Evolutionary conservation across 768 basidiomycete genomes (phyloP), one percentile per base, ranked within the genome.

Genomic region (Trametes gibbosa): DNA sequence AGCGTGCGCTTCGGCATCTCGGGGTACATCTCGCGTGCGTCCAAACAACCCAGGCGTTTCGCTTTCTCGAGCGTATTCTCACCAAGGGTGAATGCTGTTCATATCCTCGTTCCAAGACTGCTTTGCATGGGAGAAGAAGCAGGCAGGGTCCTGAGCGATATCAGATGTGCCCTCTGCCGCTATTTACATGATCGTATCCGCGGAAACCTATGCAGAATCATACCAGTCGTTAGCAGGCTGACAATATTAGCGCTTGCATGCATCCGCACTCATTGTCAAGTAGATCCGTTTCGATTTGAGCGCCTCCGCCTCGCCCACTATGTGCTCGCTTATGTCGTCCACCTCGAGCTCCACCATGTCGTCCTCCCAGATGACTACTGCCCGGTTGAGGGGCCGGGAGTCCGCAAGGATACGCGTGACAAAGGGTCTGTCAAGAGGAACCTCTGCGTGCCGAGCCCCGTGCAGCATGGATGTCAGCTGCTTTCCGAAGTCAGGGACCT

Each of bases 381-480:
- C 63, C 27, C 66, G 69, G 59, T 74, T 73, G 39, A 73, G 43
- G 17, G 74, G 73, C 13, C 72, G 63, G 25, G 63, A 53, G 50
- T 75, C 74, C 16, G 64, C 64, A 46, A 75, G 64, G 48, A 74
- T 73, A 24, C 64, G 68, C 13, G 65, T 68, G 43, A 73, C 70
- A 56, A 67, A 72, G 64, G 37, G 52, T 70, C 63, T 1, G 67
- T 72, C 42, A 70, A 52, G 32, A 67, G 65, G 7, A 55, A 53
- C 40, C 63, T 63, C 47, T 61, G 50, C 19, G 63, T 54, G 5
- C 69, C 70, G 14, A n/a, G 45, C 50, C 3, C 59, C 66, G 59
- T 67, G 64, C 27, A 69, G 14, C 51, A 48, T 49, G 21, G 45
- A 27, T 8, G 53, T 52, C 2, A 19, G 7, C 6, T 39, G 32